phyloP scores from a whole-genome alignment of 352 stramenopile genomes.

The Phytophthora agathidicida region DNA sequence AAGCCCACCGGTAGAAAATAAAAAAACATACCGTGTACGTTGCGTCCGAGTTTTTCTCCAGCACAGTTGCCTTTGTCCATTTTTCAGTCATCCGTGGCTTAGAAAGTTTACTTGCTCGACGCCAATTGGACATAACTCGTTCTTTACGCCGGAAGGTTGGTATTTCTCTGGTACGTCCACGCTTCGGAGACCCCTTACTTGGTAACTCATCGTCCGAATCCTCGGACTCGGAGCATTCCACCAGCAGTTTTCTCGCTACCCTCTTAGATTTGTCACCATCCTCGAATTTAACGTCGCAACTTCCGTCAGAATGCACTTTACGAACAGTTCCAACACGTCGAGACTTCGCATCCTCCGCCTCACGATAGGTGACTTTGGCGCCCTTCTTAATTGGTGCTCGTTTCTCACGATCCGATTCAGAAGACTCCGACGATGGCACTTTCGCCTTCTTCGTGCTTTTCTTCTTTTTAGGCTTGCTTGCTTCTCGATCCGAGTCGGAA shows the following conservation, averaged over 20 bases:
- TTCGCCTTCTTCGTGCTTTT: conserved; percentile 20
- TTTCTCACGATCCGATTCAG: conserved; percentile 17
- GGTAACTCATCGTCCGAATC: conserved; percentile 25
- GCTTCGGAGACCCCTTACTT: conserved; percentile 5
- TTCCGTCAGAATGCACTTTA: conserved; percentile 56
- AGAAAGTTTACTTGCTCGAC: conserved; percentile 46
- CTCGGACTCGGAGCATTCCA: conserved; percentile 40
- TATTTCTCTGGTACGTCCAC: neutral
- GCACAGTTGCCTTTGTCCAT: conserved; percentile 37
- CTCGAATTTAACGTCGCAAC: conserved; percentile 66
- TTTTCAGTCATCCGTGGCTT: conserved; percentile 32
- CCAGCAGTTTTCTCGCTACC: conserved; percentile 31
- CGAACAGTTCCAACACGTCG: conserved; percentile 38
- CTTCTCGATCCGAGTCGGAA: conserved; percentile 18
- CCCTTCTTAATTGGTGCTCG: conserved; percentile 30
- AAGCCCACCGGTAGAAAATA: neutral
- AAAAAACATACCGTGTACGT: conserved; percentile 44
- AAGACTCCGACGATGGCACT: conserved; percentile 18
- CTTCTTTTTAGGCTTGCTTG: conserved; percentile 11
- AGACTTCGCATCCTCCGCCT: conserved; percentile 34
- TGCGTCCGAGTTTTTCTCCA: conserved; percentile 42
- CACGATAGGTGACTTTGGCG: conserved; percentile 44
- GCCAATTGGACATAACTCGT: conserved; percentile 40
- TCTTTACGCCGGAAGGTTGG: conserved; percentile 38
- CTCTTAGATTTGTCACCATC: conserved; percentile 53